Conservation (phyloP, 495 filamentous ascomycete species). For the Platismatia glauca region DNA sequence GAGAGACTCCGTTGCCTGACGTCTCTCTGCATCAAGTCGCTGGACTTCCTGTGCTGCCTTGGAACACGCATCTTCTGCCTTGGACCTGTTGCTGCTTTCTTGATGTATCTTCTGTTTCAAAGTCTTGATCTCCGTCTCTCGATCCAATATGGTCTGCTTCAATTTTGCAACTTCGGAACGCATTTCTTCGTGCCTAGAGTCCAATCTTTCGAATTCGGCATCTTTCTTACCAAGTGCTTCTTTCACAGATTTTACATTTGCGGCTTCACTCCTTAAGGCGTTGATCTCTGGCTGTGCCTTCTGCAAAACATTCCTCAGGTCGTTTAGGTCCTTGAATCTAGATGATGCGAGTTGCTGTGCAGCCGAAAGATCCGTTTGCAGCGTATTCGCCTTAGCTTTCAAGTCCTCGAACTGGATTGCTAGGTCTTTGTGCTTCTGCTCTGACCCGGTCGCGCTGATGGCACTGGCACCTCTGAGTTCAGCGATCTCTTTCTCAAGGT, state of each 20-base stretch:
- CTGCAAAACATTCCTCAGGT: slow-evolving; percentile 66
- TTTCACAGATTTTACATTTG: slow-evolving; percentile 58
- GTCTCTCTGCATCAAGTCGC: slow-evolving; percentile 64
- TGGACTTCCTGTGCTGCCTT: slow-evolving; percentile 65
- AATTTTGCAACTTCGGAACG: slow-evolving; percentile 60
- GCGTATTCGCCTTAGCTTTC: slow-evolving; percentile 54
- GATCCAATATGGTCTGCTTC: slow-evolving; percentile 58
- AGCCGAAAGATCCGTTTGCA: slow-evolving; percentile 79
- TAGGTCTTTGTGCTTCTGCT: slow-evolving; percentile 49
- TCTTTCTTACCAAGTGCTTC: slow-evolving; percentile 62
- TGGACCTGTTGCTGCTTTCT: slow-evolving; percentile 60
- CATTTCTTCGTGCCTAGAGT: slow-evolving; percentile 72
- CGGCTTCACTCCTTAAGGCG: slow-evolving; percentile 63
- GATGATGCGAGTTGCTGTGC: slow-evolving; percentile 75
- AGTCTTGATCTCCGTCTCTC: slow-evolving; percentile 64
- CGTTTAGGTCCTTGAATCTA: slow-evolving; percentile 79
- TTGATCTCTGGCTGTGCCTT: slow-evolving; percentile 81
- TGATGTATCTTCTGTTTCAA: slow-evolving; percentile 68
- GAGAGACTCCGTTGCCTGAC: slow-evolving; percentile 59
- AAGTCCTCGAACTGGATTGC: slow-evolving; percentile 66
- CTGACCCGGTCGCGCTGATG: slow-evolving; percentile 39
- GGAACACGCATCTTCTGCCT: slow-evolving; percentile 66
- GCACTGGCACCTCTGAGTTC: slow-evolving; percentile 48
- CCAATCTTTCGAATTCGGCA: slow-evolving; percentile 60
- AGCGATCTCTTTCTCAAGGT: slow-evolving; percentile 55